These are phyloP conservation scores for Leccinum incarnatum DNA, from an alignment of 768 basidiomycete species.

Conservation along the genomic window DNA sequence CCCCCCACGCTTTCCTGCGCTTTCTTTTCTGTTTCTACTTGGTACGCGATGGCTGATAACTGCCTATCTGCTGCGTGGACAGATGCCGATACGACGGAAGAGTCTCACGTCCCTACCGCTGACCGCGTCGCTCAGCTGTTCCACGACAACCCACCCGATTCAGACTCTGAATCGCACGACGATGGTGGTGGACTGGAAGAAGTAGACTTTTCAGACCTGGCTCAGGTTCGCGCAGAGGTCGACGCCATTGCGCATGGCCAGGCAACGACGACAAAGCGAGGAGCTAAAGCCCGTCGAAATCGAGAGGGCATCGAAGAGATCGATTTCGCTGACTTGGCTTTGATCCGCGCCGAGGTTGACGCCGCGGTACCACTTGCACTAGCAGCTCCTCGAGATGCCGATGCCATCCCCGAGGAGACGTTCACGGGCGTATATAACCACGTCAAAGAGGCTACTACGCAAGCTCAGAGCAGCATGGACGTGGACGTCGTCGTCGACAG, in stretches of 20 bases:
- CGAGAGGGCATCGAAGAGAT: constrained; percentile 45
- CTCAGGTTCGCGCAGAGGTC: constrained; percentile 42
- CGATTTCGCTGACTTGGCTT: constrained; percentile 49
- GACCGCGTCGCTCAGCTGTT: constrained; percentile 66
- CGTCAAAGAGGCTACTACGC: not conserved
- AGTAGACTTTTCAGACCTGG: constrained; percentile 66
- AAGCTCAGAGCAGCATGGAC: not conserved
- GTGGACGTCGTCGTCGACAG: constrained; percentile 7
- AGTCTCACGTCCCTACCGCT: constrained; percentile 66
- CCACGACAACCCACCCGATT: constrained; percentile 30
- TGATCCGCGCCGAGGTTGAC: constrained; percentile 21
- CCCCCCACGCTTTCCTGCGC: not conserved
- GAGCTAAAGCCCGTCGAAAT: constrained; percentile 16
- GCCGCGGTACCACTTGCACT: not conserved
- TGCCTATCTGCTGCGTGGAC: not conserved
- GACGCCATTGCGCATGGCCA: constrained; percentile 26
- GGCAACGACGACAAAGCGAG: not conserved
- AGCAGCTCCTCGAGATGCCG: constrained; percentile 12
- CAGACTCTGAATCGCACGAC: constrained; percentile 31
- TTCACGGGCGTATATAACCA: constrained; percentile 38
- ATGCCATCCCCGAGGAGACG: constrained; percentile 30
- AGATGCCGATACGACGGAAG: constrained; percentile 37
- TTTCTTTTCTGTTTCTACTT: not conserved
- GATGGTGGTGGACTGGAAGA: constrained; percentile 46
- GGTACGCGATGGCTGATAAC: constrained; percentile 2